phyloP scores from a whole-genome alignment of 2,329 filamentous ascomycete genomes.

The Hymenotorrendiella dingleyae region DNA sequence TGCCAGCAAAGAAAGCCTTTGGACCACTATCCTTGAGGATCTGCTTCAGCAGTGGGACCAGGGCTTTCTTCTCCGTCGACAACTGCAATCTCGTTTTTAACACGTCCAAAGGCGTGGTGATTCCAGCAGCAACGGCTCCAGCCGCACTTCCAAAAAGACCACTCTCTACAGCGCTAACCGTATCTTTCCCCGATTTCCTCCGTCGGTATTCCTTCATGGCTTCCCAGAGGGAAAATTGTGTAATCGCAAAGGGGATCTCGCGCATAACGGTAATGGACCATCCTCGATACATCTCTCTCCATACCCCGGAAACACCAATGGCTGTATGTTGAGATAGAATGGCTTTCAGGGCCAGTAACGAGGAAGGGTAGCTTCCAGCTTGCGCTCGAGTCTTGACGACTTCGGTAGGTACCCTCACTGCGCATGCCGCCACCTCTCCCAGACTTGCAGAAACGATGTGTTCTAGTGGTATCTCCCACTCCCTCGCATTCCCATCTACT shows the following conservation, averaged over 20 bases:
- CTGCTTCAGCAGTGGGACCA: slow-evolving; percentile 51
- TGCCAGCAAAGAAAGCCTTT: slow-evolving; percentile 66
- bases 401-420: slow-evolving; percentile 88
- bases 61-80: slow-evolving; percentile 59
- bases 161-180: slow-evolving; percentile 69
- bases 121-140: slow-evolving; percentile 76
- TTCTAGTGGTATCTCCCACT: slow-evolving; percentile 34
- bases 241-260: slow-evolving; percentile 94
- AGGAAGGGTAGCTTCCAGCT: slow-evolving; percentile 72
- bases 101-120: slow-evolving; percentile 92
- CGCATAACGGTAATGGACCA: slow-evolving; percentile 90
- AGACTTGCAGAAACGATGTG: slow-evolving; percentile 84
- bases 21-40: slow-evolving; percentile 62
- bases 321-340: slow-evolving; percentile 51
- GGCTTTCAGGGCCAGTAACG: slow-evolving; percentile 58
- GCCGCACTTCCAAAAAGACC: slow-evolving; percentile 78
- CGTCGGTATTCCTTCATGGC: slow-evolving; percentile 71
- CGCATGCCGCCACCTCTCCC: slow-evolving; percentile 88
- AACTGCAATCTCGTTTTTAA: slow-evolving; percentile 97
- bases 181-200: slow-evolving; percentile 34
- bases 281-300: slow-evolving; percentile 83
- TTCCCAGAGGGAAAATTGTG: slow-evolving; percentile 98
- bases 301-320: slow-evolving; percentile 52
- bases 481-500: slow-evolving; percentile 21
- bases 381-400: slow-evolving; percentile 97